Evolutionary conservation across 768 basidiomycete genomes (phyloP), one percentile per base, ranked within the genome.

Genomic region (Neoboletus magnificus): DNA sequence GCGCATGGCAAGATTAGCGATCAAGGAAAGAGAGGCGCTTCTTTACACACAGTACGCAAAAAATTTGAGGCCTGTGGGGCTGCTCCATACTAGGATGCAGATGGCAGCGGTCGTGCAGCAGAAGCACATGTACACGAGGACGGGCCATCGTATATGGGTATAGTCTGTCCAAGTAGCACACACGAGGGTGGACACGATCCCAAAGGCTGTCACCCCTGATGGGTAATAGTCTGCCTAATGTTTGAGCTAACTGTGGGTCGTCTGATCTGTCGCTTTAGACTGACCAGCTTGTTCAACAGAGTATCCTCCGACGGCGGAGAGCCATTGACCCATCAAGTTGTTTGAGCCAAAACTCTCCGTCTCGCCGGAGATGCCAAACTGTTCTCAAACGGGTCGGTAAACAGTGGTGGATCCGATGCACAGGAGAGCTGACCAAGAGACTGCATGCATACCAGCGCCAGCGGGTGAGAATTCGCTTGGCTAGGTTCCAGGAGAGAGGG

Each of bases 401-500:
- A 35, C 54, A n/a, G 42, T 5, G 42, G 47, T 12, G 37, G n/a
- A 48, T 13, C 33, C 22, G 51, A 32, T 25, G 27, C 12, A 2
- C 9, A 30, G 41, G 36, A 51, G 44, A 45, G 52, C 77, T 62
- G 61, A 85, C 86, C 63, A 86, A 71, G 30, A 86, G 68, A 60
- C 84, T 86, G 61, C 84, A 86, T 4, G 72, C 85, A 62, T 87
- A 87, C 81, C 83, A 86, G 48, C 85, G 72, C 86, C 86, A 87
- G 9, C 79, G 75, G 25, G 77, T 71, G 25, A 87, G 72, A 41
- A 87, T 69, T 49, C 81, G 75, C 49, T 75, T 76, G 5, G 72
- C 71, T 1, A 82, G 59, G 53, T 62, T 67, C 79, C 78, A 82
- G 10, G 79, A 78, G 5, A 83, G 73, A 11, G 76, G 71, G 20